Evolutionary conservation across 352 stramenopile genomes (phyloP).

Genomic region (Phytophthora pinifolia): DNA sequence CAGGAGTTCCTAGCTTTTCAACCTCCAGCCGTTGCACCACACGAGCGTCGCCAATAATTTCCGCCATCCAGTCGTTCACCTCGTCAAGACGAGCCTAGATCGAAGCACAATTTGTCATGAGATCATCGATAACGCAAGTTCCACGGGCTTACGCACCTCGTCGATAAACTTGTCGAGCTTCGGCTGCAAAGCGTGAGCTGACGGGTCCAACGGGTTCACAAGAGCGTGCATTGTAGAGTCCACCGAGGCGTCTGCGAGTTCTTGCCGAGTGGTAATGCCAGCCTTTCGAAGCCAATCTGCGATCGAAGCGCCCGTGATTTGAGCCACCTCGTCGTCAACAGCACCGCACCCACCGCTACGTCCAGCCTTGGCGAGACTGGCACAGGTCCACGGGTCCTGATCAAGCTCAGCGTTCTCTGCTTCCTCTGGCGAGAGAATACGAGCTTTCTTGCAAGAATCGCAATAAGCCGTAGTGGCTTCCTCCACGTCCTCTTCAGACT

Average conservation of each 20-base stretch:
- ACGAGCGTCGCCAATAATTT: slow-evolving; percentile 56
- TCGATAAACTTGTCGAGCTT: slow-evolving; percentile 63
- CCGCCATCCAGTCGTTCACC: slow-evolving; percentile 76
- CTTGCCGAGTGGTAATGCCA: slow-evolving; percentile 47
- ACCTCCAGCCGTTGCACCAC: slow-evolving; percentile 61
- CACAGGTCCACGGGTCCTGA: slow-evolving; percentile 62
- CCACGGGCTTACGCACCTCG: slow-evolving; percentile 29
- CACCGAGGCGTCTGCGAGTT: slow-evolving; percentile 57
- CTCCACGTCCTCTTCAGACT: slow-evolving; percentile 57
- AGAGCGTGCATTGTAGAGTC: slow-evolving; percentile 31
- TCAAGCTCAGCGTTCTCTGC: slow-evolving; percentile 28
- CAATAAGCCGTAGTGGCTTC: slow-evolving; percentile 77
- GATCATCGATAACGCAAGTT: neutral
- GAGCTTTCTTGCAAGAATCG: slow-evolving; percentile 78
- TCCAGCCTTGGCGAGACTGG: slow-evolving; percentile 33
- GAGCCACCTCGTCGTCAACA: slow-evolving; percentile 73
- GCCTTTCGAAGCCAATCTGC: slow-evolving; percentile 45
- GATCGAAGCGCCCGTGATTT: slow-evolving; percentile 54
- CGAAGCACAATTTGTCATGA: slow-evolving; percentile 6
- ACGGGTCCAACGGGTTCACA: slow-evolving; percentile 39
- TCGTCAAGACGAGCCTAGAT: slow-evolving; percentile 69
- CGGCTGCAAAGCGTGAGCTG: slow-evolving; percentile 37
- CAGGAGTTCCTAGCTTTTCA: slow-evolving; percentile 80
- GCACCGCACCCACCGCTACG: slow-evolving; percentile 45
- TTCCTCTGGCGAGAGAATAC: slow-evolving; percentile 61